Evolutionary conservation across 129 eudicot species (phyloP).

Genomic region (Lonicera japonica): DNA sequence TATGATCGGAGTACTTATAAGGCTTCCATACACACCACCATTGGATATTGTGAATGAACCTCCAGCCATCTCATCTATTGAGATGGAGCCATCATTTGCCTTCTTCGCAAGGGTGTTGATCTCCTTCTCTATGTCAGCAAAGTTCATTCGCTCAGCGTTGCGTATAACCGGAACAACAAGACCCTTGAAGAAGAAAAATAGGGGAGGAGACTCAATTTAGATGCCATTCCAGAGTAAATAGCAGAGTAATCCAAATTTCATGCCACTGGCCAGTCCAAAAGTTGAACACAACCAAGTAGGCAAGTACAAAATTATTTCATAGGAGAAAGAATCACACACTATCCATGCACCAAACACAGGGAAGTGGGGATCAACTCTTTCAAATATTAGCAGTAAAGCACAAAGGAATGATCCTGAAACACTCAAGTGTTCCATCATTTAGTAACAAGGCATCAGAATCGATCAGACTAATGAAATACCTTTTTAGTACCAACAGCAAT

Average conservation of each 20-base stretch:
- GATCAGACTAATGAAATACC: conserved; percentile 21
- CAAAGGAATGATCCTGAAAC: not conserved
- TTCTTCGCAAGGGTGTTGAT: conserved; percentile 58
- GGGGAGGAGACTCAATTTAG: not conserved
- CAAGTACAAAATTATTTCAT: not conserved
- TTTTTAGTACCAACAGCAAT: conserved; percentile 64
- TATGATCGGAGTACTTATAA: conserved; percentile 60
- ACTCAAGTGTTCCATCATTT: not conserved
- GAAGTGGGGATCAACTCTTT: not conserved
- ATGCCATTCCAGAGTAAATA: not conserved
- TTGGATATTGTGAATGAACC: conserved; percentile 67
- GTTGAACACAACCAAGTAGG: not conserved
- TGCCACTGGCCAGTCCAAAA: not conserved
- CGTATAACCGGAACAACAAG: conserved; percentile 88
- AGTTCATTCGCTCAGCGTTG: conserved; percentile 66
- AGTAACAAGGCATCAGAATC: not conserved
- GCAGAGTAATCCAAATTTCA: not conserved
- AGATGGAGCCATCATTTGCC: conserved; percentile 52
- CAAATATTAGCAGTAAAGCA: not conserved
- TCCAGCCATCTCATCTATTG: conserved; percentile 79
- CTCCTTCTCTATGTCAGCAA: conserved; percentile 74
- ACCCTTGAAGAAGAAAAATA: conserved; percentile 43
- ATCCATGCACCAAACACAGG: no score
- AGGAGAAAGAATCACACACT: not conserved
- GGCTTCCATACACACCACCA: conserved; percentile 71